Evolutionary conservation across 2,329 filamentous ascomycete species (phyloP).

Genomic region (Scytalidium lignicola): DNA sequence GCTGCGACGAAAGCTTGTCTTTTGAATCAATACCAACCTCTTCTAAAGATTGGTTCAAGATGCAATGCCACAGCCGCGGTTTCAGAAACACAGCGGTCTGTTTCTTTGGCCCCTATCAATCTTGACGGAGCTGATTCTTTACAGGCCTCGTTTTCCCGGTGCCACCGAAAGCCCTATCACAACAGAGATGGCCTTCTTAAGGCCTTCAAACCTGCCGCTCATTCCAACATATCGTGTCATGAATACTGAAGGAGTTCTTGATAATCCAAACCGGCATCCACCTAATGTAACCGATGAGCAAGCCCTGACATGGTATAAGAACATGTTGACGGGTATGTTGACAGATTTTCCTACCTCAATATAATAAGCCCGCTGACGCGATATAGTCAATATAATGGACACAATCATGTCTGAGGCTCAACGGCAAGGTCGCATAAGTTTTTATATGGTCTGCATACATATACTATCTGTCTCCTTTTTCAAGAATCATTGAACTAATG

Average conservation of each 20-base stretch:
- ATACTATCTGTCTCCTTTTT: background rate
- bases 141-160: conserved; percentile 87
- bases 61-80: background rate
- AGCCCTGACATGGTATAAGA: conserved; percentile 51
- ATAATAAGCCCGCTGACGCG: background rate
- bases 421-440: conserved; percentile 67
- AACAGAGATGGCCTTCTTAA: conserved; percentile 59
- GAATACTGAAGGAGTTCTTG: conserved; percentile 75
- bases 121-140: background rate
- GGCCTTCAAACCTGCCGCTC: background rate
- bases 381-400: conserved; percentile 63
- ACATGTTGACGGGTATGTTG: conserved; percentile 57
- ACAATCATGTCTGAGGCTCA: conserved; percentile 95
- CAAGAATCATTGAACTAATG: background rate
- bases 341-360: background rate
- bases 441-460: conserved; percentile 56
- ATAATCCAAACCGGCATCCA: conserved; percentile 64
- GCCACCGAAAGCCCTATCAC: conserved; percentile 67
- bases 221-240: conserved; percentile 84
- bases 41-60: too few species aligned
- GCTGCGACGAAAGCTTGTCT: too few species aligned
- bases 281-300: conserved; percentile 47
- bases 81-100: background rate
- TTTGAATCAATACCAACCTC: too few species aligned
- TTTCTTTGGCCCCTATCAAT: background rate